phyloP scores from a whole-genome alignment of 2,329 filamentous ascomycete species.

The Scorias spongiosa region DNA sequence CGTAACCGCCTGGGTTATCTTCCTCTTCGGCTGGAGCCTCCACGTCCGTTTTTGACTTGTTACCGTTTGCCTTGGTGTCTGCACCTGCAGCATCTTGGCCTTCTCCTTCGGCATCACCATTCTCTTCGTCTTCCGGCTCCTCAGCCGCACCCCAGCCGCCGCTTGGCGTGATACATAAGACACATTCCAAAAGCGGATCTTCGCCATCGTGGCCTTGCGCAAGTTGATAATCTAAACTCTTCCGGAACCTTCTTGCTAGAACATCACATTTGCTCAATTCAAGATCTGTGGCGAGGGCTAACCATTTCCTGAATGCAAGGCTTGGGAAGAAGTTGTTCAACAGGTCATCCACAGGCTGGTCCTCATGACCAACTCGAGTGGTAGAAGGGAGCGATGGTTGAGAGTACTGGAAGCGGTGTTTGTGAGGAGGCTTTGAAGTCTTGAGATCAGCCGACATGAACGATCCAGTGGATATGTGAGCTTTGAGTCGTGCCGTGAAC shows the following conservation, averaged over 20 bases:
- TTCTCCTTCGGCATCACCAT: slow-evolving; percentile 19
- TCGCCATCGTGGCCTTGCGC: slow-evolving; percentile 65
- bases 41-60: slow-evolving; percentile 14
- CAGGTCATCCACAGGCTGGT: slow-evolving; percentile 55
- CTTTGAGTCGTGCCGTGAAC: slow-evolving; percentile 56
- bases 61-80: slow-evolving; percentile 13
- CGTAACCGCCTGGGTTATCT: slow-evolving; percentile 55
- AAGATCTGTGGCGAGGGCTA: slow-evolving; percentile 66
- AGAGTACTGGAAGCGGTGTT: slow-evolving; percentile 81
- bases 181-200: slow-evolving; percentile 70
- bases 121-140: slow-evolving; percentile 33
- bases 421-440: slow-evolving; percentile 69
- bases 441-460: slow-evolving; percentile 7
- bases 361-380: slow-evolving; percentile 8
- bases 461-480: slow-evolving; percentile 45
- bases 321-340: slow-evolving; percentile 73
- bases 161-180: slow-evolving; percentile 72
- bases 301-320: slow-evolving; percentile 74
- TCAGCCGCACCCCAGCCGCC: slow-evolving; percentile 67
- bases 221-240: slow-evolving; percentile 79
- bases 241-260: slow-evolving; percentile 74
- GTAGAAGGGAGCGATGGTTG: slow-evolving; percentile 27
- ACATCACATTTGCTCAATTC: slow-evolving; percentile 59
- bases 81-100: slow-evolving; percentile 20
- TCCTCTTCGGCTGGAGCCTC: slow-evolving; percentile 35